Percentiles rank a stretch among this genome's conserved stretches.
phyloP scores from a whole-genome alignment of 129 eudicot genomes.

The Rutidosis leptorrhynchoides region DNA sequence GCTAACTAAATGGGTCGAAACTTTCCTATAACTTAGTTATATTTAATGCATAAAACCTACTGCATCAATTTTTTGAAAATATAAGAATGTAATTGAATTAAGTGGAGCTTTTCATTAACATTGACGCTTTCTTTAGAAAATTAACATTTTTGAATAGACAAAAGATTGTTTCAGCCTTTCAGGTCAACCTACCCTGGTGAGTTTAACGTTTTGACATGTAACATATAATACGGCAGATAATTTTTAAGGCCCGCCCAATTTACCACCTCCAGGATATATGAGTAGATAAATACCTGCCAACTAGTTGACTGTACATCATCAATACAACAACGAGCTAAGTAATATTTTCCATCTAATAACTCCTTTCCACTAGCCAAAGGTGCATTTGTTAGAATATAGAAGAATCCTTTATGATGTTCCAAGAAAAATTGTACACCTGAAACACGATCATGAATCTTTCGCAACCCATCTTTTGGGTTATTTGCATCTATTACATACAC shows the following conservation, averaged over 20 bases:
- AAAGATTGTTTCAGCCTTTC: background rate
- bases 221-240: background rate
- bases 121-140: background rate
- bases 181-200: background rate
- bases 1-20: no score
- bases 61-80: background rate
- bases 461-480: conserved; percentile 51
- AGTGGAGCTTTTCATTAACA: no score
- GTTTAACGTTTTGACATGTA: background rate
- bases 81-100: background rate
- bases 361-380: conserved; percentile 25
- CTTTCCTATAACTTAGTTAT: no score
- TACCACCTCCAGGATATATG: conserved; percentile 1
- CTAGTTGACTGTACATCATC: conserved; percentile 44
- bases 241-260: background rate
- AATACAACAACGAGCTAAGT: conserved; percentile 63
- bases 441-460: conserved; percentile 60
- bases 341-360: conserved; percentile 43
- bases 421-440: conserved; percentile 74
- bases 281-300: conserved; percentile 60
- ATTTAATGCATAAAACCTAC: background rate
- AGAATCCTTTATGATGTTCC: conserved; percentile 78
- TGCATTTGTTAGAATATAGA: conserved; percentile 71
- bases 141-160: background rate
- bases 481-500: conserved; percentile 71